A percentile compares a stretch with the other conserved stretches of the same genome.
Conservation (phyloP, 768 basidiomycete species). For the Suillus discolor region DNA sequence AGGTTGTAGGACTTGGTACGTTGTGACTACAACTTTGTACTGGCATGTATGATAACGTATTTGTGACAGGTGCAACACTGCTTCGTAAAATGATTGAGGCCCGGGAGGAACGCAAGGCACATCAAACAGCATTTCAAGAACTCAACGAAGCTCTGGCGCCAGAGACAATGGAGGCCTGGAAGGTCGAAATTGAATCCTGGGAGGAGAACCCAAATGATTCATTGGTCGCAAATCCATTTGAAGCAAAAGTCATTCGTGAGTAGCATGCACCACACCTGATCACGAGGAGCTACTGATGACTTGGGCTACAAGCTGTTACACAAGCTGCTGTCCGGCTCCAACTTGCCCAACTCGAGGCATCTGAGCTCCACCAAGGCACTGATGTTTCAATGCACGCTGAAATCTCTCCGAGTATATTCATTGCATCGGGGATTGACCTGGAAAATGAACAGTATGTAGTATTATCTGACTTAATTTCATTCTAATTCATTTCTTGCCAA, state of each 20-base stretch:
- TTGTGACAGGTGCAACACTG: no score
- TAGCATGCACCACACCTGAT: no score
- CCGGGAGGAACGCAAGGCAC: background rate
- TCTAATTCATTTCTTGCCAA: background rate
- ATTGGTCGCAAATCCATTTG: slow-evolving; percentile 20
- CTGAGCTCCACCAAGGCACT: slow-evolving; percentile 8
- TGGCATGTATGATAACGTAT: no score
- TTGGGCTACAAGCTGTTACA: slow-evolving; percentile 9
- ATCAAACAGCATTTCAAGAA: background rate
- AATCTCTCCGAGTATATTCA: no score
- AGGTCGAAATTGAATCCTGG: slow-evolving; percentile 4
- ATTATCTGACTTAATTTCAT: no score
- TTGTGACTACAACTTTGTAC: no score
- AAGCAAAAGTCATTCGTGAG: slow-evolving; percentile 13
- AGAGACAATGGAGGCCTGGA: slow-evolving; percentile 18
- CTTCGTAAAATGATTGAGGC: slow-evolving; percentile 6
- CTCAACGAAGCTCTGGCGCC: background rate
- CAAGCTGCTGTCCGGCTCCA: slow-evolving; percentile 18
- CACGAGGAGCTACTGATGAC: no score
- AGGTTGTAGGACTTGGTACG: slow-evolving; percentile 25
- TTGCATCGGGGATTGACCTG: slow-evolving; percentile 17
- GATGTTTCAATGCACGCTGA: no score
- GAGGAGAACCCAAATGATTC: no score
- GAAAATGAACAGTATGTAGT: slow-evolving; percentile 19
- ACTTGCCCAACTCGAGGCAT: slow-evolving; percentile 26